A percentile compares a stretch with the other conserved stretches of the same genome.
Conservation (phyloP, 2,329 filamentous ascomycete species). For the Dothistroma septosporum region DNA sequence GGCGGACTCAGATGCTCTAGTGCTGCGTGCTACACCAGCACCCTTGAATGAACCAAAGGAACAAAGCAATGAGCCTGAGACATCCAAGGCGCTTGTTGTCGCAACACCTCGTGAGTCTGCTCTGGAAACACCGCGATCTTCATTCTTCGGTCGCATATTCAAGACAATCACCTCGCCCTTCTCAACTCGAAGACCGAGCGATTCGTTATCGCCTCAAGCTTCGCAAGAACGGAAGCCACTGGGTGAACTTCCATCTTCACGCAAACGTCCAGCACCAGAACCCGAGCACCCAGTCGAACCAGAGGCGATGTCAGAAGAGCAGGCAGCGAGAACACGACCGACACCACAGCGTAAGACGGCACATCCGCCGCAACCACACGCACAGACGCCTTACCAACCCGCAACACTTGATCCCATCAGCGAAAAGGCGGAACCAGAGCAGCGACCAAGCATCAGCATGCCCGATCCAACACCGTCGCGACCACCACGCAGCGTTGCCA, state of each 20-base stretch:
- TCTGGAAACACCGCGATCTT: constrained; percentile 5
- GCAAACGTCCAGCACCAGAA: constrained; percentile 25
- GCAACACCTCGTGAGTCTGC: background rate
- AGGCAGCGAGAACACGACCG: constrained; percentile 3
- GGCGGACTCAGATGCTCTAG: background rate
- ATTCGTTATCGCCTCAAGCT: constrained; percentile 1
- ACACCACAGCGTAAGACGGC: constrained; percentile 1
- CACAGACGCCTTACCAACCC: constrained; percentile 3
- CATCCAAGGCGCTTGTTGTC: background rate
- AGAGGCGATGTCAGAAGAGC: background rate
- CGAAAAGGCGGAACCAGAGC: constrained; percentile 25
- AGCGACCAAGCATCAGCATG: background rate
- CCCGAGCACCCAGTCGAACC: background rate
- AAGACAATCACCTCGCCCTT: constrained; percentile 17
- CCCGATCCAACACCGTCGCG: constrained; percentile 12
- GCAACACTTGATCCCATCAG: constrained; percentile 23
- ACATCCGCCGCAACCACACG: constrained; percentile 12
- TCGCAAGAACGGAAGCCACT: constrained; percentile 3
- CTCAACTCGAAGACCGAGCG: background rate
- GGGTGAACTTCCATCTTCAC: constrained; percentile 20
- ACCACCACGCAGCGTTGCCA: constrained; percentile 7
- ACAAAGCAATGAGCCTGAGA: background rate
- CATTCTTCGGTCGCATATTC: constrained; percentile 17
- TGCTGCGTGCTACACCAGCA: background rate
- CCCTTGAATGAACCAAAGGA: background rate